phyloP scores from a whole-genome alignment of 2,329 filamentous ascomycete species.

The Trichoderma hamatum region DNA sequence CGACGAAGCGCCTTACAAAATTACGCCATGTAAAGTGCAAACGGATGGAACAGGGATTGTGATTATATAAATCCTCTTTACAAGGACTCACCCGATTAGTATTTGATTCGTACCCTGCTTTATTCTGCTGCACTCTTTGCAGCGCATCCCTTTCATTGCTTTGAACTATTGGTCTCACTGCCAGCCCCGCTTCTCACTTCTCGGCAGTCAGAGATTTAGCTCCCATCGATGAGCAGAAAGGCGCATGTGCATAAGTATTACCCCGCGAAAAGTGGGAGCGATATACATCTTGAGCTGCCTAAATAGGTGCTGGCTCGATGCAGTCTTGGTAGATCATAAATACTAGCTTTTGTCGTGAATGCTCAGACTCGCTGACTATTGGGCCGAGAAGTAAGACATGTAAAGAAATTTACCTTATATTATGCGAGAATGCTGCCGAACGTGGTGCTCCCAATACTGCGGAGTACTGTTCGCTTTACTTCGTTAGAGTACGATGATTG shows the following conservation, averaged over 20 bases:
- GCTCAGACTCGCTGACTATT: not conserved
- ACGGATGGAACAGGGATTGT: not conserved
- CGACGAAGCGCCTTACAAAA: not conserved
- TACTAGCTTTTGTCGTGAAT: not conserved
- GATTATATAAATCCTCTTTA: not conserved
- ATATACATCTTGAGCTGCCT: not conserved
- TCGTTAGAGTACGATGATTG: not conserved
- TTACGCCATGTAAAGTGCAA: not conserved
- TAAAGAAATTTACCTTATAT: not conserved
- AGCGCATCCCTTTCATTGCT: not conserved
- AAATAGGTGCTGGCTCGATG: not conserved
- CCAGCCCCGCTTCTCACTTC: not conserved
- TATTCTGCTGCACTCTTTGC: not conserved
- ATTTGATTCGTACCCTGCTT: not conserved
- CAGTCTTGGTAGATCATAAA: not conserved
- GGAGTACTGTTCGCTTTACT: not conserved
- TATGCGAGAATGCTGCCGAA: not conserved
- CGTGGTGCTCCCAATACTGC: not conserved
- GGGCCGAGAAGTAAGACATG: not conserved
- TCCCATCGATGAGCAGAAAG: not conserved
- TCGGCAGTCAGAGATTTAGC: not conserved
- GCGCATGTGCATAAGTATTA: not conserved
- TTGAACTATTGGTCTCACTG: not conserved
- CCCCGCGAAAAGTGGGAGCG: not conserved
- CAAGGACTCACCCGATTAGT: not conserved